Base-by-base conservation (phyloP, 2,329 filamentous ascomycete species). In the Fusarium xyrophilum region DNA sequence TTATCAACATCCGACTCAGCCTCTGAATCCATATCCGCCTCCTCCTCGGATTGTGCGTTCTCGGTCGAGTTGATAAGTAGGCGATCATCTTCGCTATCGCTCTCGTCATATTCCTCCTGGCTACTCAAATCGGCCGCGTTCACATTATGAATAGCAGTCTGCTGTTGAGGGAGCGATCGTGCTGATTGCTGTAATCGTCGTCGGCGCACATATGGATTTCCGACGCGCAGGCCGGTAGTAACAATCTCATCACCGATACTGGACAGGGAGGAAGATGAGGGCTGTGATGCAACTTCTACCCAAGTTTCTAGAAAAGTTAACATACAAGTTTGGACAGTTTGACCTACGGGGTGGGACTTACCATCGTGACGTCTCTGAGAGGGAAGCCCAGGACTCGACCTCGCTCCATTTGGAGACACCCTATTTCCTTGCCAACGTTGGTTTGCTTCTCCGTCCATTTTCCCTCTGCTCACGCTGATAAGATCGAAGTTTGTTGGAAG, bases 21-120 rank as follows among this genome's bases (percentile, higher is more conserved):
- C 48, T 83, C 84, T 17, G 81, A 83, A 36, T 85, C 84, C 40
- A 80, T 76, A 51, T 81, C 77, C 32, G 76, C 77, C 23, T 79
- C 77, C 40, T 78, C 76, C 46, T 79, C 77, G 19, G 79, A 75
- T 61, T 79, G 76, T 14, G 76, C 74, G 59, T 86, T 84, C 71
- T 89, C 88, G 46, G 82, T 84, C 17, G 88, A 89, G 71, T 86
- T 88, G 4, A 84, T 84, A 75, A 89, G 77, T 14, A 87, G 72
- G 17, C 85, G 87, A 73, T 97, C 94, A 42, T 93, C 93, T 67
- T 97, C 94, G 79, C 87, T 97, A 78, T 97, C 93, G 67, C 91
- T 96, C 82, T 97, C 93, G 66, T 97, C 93, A 74, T 96, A 97
- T 80, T 97, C 94, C 72, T 97, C 94, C 77, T 97, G 93, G 74